A percentile compares a stretch with the other conserved stretches of the same genome.
These are phyloP conservation scores for Venturia pyrina DNA, from an alignment of 2,329 filamentous ascomycete genomes.

Conservation along the genomic window DNA sequence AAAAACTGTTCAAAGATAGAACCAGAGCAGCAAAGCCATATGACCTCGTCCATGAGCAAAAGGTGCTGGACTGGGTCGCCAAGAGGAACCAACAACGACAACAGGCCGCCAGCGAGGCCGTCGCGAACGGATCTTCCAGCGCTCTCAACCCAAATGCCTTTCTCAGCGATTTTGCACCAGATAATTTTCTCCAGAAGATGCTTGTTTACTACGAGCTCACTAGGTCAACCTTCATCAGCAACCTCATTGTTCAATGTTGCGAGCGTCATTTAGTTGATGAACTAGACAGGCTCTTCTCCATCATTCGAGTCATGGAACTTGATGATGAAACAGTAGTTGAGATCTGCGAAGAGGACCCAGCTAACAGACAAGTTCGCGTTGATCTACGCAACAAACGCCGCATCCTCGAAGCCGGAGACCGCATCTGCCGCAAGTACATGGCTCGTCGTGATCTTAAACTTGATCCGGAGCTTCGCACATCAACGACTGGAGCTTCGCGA, in stretches of 20 bases:
- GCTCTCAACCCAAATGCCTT: slow-evolving; percentile 6
- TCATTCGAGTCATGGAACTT: slow-evolving; percentile 7
- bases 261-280: slow-evolving; percentile 13
- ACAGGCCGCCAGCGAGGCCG: neutral
- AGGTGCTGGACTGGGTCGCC: slow-evolving; percentile 8
- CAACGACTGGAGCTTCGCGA: neutral
- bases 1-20: slow-evolving; percentile 10
- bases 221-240: slow-evolving; percentile 11
- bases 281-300: slow-evolving; percentile 10
- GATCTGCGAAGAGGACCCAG: slow-evolving; percentile 6
- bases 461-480: neutral
- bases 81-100: slow-evolving; percentile 1
- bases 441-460: slow-evolving; percentile 7
- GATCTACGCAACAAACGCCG: slow-evolving; percentile 9
- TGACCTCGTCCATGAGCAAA: slow-evolving; percentile 8
- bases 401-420: slow-evolving; percentile 10
- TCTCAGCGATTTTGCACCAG: slow-evolving; percentile 9
- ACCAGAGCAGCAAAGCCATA: slow-evolving; percentile 11
- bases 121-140: neutral
- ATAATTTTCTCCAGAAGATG: slow-evolving; percentile 12
- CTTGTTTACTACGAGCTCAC: slow-evolving; percentile 13
- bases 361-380: slow-evolving; percentile 1
- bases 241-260: slow-evolving; percentile 13
- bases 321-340: slow-evolving; percentile 10
- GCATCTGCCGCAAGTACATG: slow-evolving; percentile 11